These are phyloP conservation scores for Pachyrhizus erosus DNA, from an alignment of 306 rosid species.

Conservation along the genomic window DNA sequence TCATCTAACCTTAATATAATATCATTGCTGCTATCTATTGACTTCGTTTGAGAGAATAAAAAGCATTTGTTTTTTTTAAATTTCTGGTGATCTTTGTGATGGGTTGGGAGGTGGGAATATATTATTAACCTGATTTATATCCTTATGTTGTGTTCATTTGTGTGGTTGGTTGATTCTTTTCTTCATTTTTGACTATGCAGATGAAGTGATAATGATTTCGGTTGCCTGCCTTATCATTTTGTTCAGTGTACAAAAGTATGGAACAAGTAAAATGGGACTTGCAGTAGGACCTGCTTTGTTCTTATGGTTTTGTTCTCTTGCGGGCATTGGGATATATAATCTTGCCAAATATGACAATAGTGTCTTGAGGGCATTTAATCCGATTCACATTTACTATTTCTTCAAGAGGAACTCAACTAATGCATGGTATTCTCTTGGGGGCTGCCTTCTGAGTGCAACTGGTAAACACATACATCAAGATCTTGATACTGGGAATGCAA, in stretches of 20 bases:
- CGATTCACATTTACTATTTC: conserved; percentile 85
- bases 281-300: conserved; percentile 95
- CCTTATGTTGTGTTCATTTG: conserved; percentile 18
- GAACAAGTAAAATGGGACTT: conserved; percentile 97
- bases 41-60: background rate
- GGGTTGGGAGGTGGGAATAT: background rate
- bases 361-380: conserved; percentile 91
- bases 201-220: conserved; percentile 87
- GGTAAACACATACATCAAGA: conserved; percentile 60
- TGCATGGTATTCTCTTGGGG: conserved; percentile 97
- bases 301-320: conserved; percentile 95
- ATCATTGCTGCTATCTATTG: background rate
- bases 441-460: conserved; percentile 96
- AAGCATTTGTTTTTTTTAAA: background rate
- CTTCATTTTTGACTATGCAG: conserved; percentile 62
- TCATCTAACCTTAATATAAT: conserved; percentile 16
- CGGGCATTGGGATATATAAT: conserved; percentile 84
- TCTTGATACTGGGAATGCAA: conserved; percentile 33
- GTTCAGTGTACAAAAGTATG: conserved; percentile 95
- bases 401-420: conserved; percentile 93
- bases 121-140: background rate
- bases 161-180: conserved; percentile 35
- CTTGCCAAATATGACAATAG: conserved; percentile 74
- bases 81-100: background rate
- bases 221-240: conserved; percentile 83